Evolutionary conservation across 306 rosid species (phyloP).

Genomic region (Fragaria vesca): DNA sequence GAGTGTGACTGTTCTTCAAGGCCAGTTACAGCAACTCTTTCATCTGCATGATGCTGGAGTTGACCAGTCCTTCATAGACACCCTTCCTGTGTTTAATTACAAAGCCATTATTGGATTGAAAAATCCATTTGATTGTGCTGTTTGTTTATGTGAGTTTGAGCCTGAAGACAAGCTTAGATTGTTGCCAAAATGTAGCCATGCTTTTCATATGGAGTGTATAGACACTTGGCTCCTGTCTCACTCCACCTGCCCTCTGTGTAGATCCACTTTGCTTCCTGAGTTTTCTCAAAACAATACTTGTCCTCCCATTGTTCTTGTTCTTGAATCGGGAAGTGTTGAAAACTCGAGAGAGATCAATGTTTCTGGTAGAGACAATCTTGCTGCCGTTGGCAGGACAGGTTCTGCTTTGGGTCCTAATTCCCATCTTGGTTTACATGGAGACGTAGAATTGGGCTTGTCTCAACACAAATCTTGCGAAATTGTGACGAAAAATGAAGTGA

Average conservation of each 20-base stretch:
- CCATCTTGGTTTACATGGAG: constrained; percentile 35
- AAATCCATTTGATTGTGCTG: constrained; percentile 92
- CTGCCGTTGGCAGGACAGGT: constrained; percentile 45
- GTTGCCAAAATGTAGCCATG: constrained; percentile 92
- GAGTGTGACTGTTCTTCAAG: constrained; percentile 79
- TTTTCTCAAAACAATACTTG: constrained; percentile 37
- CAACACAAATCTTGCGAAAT: constrained; percentile 43
- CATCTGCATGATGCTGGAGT: constrained; percentile 96
- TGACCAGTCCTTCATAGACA: constrained; percentile 87
- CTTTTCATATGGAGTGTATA: constrained; percentile 88
- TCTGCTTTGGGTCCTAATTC: constrained; percentile 44
- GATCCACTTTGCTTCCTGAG: constrained; percentile 72
- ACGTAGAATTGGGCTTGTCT: constrained; percentile 40
- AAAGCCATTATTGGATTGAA: constrained; percentile 78
- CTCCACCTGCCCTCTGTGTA: constrained; percentile 92
- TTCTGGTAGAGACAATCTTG: constrained; percentile 41
- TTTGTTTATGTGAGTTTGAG: constrained; percentile 92
- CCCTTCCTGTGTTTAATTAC: constrained; percentile 80
- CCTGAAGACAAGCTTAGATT: constrained; percentile 78
- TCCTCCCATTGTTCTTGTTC: constrained; percentile 76
- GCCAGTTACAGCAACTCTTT: constrained; percentile 90
- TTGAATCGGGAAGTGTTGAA: constrained; percentile 78
- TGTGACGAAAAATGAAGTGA: constrained; percentile 26
- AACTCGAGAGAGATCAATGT: constrained; percentile 62
- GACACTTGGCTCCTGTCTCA: constrained; percentile 97